Base-by-base conservation (phyloP, 257 asterid species). In the Leptodermis oblonga region DNA sequence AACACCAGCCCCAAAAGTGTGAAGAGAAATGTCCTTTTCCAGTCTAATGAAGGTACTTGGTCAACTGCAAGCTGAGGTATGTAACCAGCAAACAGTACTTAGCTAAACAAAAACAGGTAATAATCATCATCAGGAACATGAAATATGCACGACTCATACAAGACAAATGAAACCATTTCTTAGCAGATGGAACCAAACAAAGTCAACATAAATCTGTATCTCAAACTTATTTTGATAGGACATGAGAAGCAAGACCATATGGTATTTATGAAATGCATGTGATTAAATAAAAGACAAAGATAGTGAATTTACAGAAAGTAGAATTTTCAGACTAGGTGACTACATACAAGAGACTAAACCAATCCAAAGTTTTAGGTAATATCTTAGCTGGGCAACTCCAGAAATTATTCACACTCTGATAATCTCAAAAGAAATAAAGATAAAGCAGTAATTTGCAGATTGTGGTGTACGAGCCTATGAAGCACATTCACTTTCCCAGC, bases 1-100 rank as follows among this genome's bases (percentile, higher is more conserved):
- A 90, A 84, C 66, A 77, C 91, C 75, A 92, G 86, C 67, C 98
- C 98, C 90, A 93, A 71, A 53, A 86, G 73, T 52, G 96, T 84
- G 85, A 93, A 90, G 20, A 79, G 65, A 74, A 78, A 83, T 28
- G 92, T 82, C 73, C 99, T 88, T 87, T 85, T 90, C 85, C 85
- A 69, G 81, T 93, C 96, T 62, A 83, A 73, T 52, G 88, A 80
- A 72, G 86, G 78, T 46, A 76, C 88, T 85, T 81, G 81, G 79
- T 93, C 97, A 64, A 86, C 80, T 64, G 73, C 73, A 41, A 88
- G 79, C 97, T 93, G 96, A 68, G 74, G 70, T 60, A 59, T 55
- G 66, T 31, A 56, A 70, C 48, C 54, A 74, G 25, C 34, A 64
- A 69, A 48, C 8, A 68, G 55, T 45, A 52, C 66, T 56, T 31